phyloP scores from a whole-genome alignment of 2,329 filamentous ascomycete species.

The Tympanopsis confertula region DNA sequence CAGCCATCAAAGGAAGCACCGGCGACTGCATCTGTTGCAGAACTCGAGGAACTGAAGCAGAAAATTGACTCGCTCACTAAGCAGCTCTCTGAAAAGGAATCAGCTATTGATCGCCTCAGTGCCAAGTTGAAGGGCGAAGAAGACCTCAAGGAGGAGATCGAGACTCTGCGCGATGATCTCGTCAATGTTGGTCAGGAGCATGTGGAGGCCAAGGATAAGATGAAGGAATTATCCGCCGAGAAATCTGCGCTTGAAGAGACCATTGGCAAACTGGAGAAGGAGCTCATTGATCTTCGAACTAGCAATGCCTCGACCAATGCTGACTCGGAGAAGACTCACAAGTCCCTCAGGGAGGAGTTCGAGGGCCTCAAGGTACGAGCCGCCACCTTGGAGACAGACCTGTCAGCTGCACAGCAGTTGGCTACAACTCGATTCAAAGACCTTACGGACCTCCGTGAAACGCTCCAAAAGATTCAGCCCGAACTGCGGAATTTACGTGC shows the following conservation, averaged over 20 bases:
- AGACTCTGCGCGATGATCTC: slow-evolving; percentile 69
- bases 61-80: slow-evolving; percentile 19
- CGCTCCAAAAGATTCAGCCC: neutral
- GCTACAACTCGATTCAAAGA: neutral
- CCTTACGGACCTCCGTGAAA: slow-evolving; percentile 7
- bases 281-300: slow-evolving; percentile 33
- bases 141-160: slow-evolving; percentile 73
- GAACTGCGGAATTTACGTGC: neutral
- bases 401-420: slow-evolving; percentile 8
- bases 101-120: slow-evolving; percentile 33
- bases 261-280: slow-evolving; percentile 59
- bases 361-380: slow-evolving; percentile 62
- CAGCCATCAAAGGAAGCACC: slow-evolving; percentile 16
- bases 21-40: slow-evolving; percentile 12
- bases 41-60: slow-evolving; percentile 16
- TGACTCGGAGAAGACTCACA: slow-evolving; percentile 65
- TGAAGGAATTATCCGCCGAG: slow-evolving; percentile 59
- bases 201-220: slow-evolving; percentile 69
- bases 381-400: slow-evolving; percentile 53
- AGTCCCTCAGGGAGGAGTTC: slow-evolving; percentile 76
- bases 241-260: slow-evolving; percentile 53
- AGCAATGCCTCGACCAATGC: slow-evolving; percentile 2
- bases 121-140: slow-evolving; percentile 50
- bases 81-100: slow-evolving; percentile 11
- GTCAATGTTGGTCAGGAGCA: slow-evolving; percentile 71